A percentile compares a stretch with the other conserved stretches of the same genome.
Conservation (phyloP, 352 stramenopile species). For the Phytophthora meadii region DNA sequence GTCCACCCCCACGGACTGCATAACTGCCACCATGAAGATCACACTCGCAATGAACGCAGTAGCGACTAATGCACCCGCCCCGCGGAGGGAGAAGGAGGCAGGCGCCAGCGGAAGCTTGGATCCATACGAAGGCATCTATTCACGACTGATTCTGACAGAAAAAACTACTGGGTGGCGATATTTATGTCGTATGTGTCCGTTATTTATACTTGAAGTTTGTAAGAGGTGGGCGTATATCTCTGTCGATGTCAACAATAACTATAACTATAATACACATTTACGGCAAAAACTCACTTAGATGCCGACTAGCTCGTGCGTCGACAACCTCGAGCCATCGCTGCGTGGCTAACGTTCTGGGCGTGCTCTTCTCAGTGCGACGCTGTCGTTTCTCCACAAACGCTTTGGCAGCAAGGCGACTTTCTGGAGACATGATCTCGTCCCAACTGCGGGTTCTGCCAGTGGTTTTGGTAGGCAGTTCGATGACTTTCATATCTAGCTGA, state of each 20-base stretch:
- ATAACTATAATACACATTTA: background rate
- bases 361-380: conserved; percentile 52
- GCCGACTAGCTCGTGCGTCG: conserved; percentile 26
- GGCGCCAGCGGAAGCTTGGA: conserved; percentile 26
- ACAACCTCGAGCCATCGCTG: conserved; percentile 72
- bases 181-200: conserved; percentile 7
- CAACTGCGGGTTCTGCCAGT: conserved; percentile 8
- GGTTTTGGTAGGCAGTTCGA: conserved; percentile 21
- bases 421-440: conserved; percentile 53
- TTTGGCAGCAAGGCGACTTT: conserved; percentile 58
- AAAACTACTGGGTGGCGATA: conserved; percentile 4
- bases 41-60: conserved; percentile 43
- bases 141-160: conserved; percentile 13
- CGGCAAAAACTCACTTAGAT: background rate
- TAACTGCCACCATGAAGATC: conserved; percentile 41
- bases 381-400: conserved; percentile 76
- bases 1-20: conserved; percentile 40
- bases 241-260: background rate
- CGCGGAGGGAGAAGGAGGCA: conserved; percentile 37
- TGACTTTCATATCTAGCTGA: conserved; percentile 34
- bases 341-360: conserved; percentile 67
- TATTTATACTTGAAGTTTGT: conserved; percentile 13
- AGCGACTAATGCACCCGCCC: conserved; percentile 31
- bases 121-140: conserved; percentile 25
- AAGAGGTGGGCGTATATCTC: background rate